Evolutionary conservation across 192 early-diverging fungal species (phyloP).

Genomic region (Rhizophagus prolifer): DNA sequence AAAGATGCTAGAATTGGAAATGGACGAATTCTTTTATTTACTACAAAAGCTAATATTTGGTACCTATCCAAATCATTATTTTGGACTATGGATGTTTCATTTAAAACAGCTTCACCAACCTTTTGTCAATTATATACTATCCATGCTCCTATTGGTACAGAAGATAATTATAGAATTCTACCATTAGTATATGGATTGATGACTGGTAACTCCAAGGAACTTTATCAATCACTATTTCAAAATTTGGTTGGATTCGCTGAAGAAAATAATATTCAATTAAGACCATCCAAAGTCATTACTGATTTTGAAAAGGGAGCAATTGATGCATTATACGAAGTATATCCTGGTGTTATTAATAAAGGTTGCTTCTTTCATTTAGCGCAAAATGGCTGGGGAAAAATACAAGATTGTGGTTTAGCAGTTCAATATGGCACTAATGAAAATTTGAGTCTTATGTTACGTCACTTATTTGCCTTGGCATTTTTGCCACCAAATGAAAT

Average conservation of each 20-base stretch:
- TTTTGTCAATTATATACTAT: conserved; percentile 7
- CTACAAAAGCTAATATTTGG: conserved; percentile 10
- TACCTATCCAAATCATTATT: neutral
- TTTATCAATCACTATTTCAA: conserved; percentile 2
- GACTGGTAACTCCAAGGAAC: neutral
- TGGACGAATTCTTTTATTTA: neutral
- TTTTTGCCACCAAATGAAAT: conserved; percentile 6
- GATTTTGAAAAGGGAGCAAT: conserved; percentile 20
- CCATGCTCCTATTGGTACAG: neutral
- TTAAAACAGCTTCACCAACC: neutral
- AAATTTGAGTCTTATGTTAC: neutral
- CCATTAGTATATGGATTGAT: neutral
- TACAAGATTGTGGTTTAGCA: neutral
- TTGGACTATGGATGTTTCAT: conserved; percentile 16
- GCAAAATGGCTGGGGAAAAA: neutral
- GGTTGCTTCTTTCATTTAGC: neutral
- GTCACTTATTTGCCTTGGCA: conserved; percentile 5
- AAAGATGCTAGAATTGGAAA: neutral
- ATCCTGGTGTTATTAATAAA: neutral
- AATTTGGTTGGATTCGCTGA: neutral
- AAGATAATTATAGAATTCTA: conserved; percentile 1
- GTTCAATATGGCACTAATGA: neutral
- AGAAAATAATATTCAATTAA: neutral
- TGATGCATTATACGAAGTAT: neutral
- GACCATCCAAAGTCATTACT: neutral